A percentile compares a stretch with the other conserved stretches of the same genome.
Evolutionary conservation across 768 basidiomycete species (phyloP).

Genomic region (Xerocomellus amylosporus): DNA sequence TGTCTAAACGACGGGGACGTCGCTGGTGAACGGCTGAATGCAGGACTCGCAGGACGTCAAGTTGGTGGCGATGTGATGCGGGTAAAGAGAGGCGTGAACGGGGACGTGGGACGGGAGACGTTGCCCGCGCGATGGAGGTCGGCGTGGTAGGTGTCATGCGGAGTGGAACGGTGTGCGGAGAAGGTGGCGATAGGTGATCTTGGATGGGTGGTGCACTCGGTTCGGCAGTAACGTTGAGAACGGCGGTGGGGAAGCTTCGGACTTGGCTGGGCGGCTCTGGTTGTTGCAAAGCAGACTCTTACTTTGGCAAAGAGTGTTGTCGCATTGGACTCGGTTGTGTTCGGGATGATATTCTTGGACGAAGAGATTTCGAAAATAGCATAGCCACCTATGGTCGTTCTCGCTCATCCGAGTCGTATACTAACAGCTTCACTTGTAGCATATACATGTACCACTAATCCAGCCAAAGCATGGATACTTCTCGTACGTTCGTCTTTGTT

Average conservation of each 20-base stretch:
- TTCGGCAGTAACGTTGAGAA: slow-evolving; percentile 5
- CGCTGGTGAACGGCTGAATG: slow-evolving; percentile 19
- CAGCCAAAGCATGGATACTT: no score
- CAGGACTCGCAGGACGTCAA: slow-evolving; percentile 30
- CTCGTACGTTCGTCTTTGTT: no score
- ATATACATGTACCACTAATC: no score
- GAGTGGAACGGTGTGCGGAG: slow-evolving; percentile 21
- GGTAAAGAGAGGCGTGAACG: slow-evolving; percentile 30
- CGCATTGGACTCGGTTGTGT: no score
- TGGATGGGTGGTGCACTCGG: slow-evolving; percentile 1
- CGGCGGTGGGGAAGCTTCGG: not conserved
- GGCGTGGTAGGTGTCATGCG: slow-evolving; percentile 24
- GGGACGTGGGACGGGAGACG: slow-evolving; percentile 31
- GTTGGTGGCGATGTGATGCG: slow-evolving; percentile 27
- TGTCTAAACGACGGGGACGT: slow-evolving; percentile 13
- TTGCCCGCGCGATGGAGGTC: slow-evolving; percentile 25
- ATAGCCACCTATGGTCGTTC: no score
- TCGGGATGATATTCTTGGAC: no score
- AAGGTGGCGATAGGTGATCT: slow-evolving; percentile 10
- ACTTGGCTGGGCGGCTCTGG: no score
- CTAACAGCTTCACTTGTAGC: no score
- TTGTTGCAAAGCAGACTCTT: no score
- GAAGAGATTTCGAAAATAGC: no score
- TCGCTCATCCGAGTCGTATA: no score
- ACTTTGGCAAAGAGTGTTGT: no score